phyloP scores from a whole-genome alignment of 495 filamentous ascomycete species.

The Xylaria intraflava region DNA sequence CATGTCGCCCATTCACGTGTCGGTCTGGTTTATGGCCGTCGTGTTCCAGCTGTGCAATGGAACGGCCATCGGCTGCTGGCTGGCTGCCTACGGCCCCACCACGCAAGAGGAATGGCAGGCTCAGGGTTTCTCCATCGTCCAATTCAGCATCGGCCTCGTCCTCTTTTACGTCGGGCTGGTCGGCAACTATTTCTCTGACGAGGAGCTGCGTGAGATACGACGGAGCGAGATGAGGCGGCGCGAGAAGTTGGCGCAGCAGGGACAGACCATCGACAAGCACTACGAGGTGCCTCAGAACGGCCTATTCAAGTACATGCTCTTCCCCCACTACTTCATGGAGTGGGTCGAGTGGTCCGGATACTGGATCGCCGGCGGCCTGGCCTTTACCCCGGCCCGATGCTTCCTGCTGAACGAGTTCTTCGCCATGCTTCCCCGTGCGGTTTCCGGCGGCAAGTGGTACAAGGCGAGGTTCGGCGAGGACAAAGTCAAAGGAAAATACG shows the following conservation, averaged over 20 bases:
- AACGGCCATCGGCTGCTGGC: conserved; percentile 67
- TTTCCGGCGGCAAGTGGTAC: conserved; percentile 84
- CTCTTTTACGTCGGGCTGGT: conserved; percentile 58
- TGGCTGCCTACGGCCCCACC: conserved; percentile 67
- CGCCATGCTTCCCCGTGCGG: conserved; percentile 84
- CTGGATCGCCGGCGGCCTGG: conserved; percentile 58
- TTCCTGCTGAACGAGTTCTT: conserved; percentile 84
- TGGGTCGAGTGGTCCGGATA: conserved; percentile 96
- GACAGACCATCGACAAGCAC: conserved; percentile 61
- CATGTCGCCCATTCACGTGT: conserved; percentile 78
- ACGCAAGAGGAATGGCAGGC: conserved; percentile 51
- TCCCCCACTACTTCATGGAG: conserved; percentile 89
- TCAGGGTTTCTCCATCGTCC: conserved; percentile 33
- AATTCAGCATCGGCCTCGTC: conserved; percentile 41
- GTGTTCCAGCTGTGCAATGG: conserved; percentile 77
- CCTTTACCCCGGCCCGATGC: conserved; percentile 62
- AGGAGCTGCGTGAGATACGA: conserved; percentile 70
- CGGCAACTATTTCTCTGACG: conserved; percentile 79
- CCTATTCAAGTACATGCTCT: conserved; percentile 74
- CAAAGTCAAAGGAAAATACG: conserved; percentile 65
- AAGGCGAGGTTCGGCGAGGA: conserved; percentile 76
- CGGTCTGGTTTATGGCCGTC: conserved; percentile 54
- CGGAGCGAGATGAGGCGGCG: conserved; percentile 47
- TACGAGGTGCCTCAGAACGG: conserved; percentile 83
- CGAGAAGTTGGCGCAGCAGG: conserved; percentile 34